These are phyloP conservation scores for Tolypocladium ophioglossoides DNA, from an alignment of 2,329 filamentous ascomycete genomes.

Conservation along the genomic window DNA sequence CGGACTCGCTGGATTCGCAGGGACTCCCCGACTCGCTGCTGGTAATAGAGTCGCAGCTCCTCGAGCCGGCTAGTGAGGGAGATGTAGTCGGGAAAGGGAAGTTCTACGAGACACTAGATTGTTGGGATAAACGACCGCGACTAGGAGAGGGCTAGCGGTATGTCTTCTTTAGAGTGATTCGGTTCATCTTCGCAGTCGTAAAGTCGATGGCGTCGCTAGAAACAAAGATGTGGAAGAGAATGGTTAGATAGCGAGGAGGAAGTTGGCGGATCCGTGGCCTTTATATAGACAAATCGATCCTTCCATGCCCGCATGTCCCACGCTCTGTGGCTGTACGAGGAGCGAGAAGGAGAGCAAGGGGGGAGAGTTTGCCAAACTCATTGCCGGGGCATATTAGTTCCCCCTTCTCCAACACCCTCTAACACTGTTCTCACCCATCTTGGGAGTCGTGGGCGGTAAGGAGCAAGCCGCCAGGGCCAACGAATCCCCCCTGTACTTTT, in stretches of 20 bases:
- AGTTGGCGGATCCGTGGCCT: too few relatives aligned
- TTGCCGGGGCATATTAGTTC: too few relatives aligned
- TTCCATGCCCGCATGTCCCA: too few relatives aligned
- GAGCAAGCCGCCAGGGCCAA: background rate
- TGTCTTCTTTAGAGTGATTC: too few relatives aligned
- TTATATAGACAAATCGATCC: too few relatives aligned
- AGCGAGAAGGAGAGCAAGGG: background rate
- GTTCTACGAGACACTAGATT: background rate
- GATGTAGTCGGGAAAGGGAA: background rate
- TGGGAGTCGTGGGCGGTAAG: background rate
- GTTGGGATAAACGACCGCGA: background rate
- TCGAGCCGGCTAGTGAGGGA: background rate
- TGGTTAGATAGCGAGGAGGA: too few relatives aligned
- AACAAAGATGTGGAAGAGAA: too few relatives aligned
- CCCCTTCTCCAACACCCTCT: background rate
- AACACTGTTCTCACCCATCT: background rate
- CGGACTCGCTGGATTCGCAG: background rate
- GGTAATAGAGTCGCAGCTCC: background rate
- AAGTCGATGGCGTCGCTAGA: too few relatives aligned
- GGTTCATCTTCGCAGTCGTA: too few relatives aligned
- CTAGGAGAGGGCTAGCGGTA: too few relatives aligned
- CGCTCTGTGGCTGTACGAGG: background rate
- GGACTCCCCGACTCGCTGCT: background rate
- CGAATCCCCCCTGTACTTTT: background rate
- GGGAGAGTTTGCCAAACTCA: too few relatives aligned